phyloP scores from a whole-genome alignment of 1,284 basidiomycete species.

The Pholiota adiposa region DNA sequence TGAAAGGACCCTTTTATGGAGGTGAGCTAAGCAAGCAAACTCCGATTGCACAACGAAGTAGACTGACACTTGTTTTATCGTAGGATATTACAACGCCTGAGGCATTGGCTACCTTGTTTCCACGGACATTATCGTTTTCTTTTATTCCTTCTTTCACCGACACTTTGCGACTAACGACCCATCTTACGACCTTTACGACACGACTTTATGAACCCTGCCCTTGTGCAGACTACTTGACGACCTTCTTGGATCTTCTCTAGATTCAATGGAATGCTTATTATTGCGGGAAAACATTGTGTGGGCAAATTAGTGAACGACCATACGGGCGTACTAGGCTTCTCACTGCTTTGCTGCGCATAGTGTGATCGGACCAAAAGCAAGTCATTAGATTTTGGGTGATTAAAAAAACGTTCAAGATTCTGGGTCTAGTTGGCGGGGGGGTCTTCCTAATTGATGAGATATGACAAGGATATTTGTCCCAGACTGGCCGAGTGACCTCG shows the following conservation, averaged over 20 bases:
- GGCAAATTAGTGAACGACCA: slow-evolving; percentile 15
- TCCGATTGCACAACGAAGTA: slow-evolving; percentile 15
- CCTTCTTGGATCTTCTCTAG: slow-evolving; percentile 9
- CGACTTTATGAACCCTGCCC: slow-evolving; percentile 18
- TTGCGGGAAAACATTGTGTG: slow-evolving; percentile 18
- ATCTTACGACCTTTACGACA: slow-evolving; percentile 34
- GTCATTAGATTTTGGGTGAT: slow-evolving; percentile 28
- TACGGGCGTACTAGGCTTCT: slow-evolving; percentile 13
- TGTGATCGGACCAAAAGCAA: slow-evolving; percentile 30
- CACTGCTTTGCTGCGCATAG: slow-evolving; percentile 15
- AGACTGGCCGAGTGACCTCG: slow-evolving; percentile 32
- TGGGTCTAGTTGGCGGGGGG: slow-evolving; percentile 11
- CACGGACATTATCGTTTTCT: slow-evolving; percentile 33
- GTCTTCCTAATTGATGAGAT: slow-evolving; percentile 11
- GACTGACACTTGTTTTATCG: slow-evolving; percentile 27
- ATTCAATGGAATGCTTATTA: slow-evolving; percentile 7
- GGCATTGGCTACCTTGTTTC: slow-evolving; percentile 21
- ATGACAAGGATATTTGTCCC: slow-evolving; percentile 22
- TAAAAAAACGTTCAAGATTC: slow-evolving; percentile 43
- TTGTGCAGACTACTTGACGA: slow-evolving; percentile 11
- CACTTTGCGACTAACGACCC: slow-evolving; percentile 28
- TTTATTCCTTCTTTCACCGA: slow-evolving; percentile 30
- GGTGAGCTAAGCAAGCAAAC: slow-evolving; percentile 51
- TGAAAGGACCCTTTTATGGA: slow-evolving; percentile 67
- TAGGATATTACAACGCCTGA: slow-evolving; percentile 53